Base-by-base conservation (phyloP, 1,139 yeast species). In the Suhomyces chickasaworum region DNA sequence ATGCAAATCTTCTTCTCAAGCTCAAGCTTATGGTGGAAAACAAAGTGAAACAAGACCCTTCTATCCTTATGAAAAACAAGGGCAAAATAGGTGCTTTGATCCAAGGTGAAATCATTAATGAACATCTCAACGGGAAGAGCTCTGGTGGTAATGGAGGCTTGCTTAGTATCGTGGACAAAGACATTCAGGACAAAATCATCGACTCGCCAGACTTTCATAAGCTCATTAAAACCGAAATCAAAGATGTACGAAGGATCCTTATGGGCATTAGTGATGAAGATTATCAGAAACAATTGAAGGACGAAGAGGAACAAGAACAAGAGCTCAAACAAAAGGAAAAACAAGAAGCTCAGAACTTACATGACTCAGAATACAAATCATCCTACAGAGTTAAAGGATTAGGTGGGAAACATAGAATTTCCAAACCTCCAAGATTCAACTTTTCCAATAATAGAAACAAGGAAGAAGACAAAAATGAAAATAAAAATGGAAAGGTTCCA, bases 81-180 rank as follows among this genome's bases (percentile, higher is more conserved):
- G 83, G 82, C 2, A 78, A 75, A 45, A 68, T 76, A 60, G 78
- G 78, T 0, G 84, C 84, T 0, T 62, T 80, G 47, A 73, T 80
- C 2, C 84, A 78, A 50, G 81, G 80, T 32, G 80, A 69, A 46
- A 73, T 69, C 47, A 68, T 72, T 42, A 68, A 64, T 37, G 53
- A 50, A 29, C 46, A 51, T 34, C 38, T 52, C 45, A 25, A 35
- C 42, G 50, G 50, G 21, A 41, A 53, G 13, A 41, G 36, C 3
- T 17, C 45, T 12, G 50, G 48, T 7, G 33, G 37, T 7, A 52
- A 10, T 37, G 51, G 44, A 34, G 47, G 50, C 1, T 49, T 62
- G 17, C 56, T 73, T 32, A 65, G 70, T 44, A 73, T 75, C 13
- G 79, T 75, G 12, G 79, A 75, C 49, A 69, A 69, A 47, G 79